Evolutionary conservation across 495 filamentous ascomycete species (phyloP), one percentile per base, ranked within the genome.

Genomic region (Aspergillus bridgeri): DNA sequence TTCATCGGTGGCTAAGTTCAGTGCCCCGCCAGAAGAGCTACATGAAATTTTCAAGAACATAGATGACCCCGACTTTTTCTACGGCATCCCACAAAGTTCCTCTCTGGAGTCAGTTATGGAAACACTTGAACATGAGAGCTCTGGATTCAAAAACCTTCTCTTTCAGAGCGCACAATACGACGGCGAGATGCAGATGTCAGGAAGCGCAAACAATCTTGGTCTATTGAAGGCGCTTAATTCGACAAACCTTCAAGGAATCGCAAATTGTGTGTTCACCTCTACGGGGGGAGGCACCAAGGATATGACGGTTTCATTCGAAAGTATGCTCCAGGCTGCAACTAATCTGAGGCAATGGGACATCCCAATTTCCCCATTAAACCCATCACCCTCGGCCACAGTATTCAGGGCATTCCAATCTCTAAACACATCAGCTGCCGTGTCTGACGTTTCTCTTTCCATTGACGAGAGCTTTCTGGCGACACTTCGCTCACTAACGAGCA

Each of bases 1-100:
- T 29, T 86, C 88, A 21, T 91, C 87, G 17, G 68, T 82, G 17
- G 64, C 76, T 38, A 84, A 78, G 60, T 77, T 82, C 21, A 72
- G 80, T 42, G 76, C 86, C 23, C 82, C 89, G 17, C 75, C 80
- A 11, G 82, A 88, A 8, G 76, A 94, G 18, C 69, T 97, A 6
- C 80, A 96, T 57, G 75, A 83, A 8, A 89, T 98, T 2, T 98
- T 91, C 67, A 87, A 87, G 69, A 89, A 90, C 56, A 87, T 98
- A 42, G 92, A 96, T 69, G 94, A 98, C 67, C 92, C 92, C 15
- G 94, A 98, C 67, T 85, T 92, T 18, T 98, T 92, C 68, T 98
- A 98, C 64, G 94, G 94, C n/a, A 86, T 98, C 20, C 81, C 88
- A 48, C 89, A 95, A 68, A 82, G 80, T 21, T 82, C 90, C 11